Evolutionary conservation across 1,284 basidiomycete genomes (phyloP).

Genomic region (Sporisorium scitamineum): DNA sequence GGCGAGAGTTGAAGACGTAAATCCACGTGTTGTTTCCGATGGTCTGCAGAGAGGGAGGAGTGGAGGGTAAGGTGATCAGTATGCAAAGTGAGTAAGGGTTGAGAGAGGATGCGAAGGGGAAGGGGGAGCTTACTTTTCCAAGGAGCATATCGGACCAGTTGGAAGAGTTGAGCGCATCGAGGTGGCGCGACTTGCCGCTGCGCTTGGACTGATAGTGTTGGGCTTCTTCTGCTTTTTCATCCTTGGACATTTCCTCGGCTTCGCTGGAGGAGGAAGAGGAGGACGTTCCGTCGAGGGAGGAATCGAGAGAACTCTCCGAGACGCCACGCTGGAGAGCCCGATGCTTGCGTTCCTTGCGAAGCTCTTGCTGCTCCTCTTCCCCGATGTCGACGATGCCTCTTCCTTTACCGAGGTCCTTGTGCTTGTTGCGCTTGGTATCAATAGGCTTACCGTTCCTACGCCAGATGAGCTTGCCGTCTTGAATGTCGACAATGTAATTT

Average conservation of each 20-base stretch:
- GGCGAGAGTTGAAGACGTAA: slow-evolving; percentile 61
- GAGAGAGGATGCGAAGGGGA: not conserved
- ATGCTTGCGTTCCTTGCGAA: slow-evolving; percentile 26
- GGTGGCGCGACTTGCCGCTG: slow-evolving; percentile 38
- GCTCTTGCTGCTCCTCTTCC: slow-evolving; percentile 53
- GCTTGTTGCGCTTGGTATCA: slow-evolving; percentile 66
- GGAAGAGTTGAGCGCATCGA: slow-evolving; percentile 43
- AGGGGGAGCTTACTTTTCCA: slow-evolving; percentile 29
- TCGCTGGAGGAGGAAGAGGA: slow-evolving; percentile 39
- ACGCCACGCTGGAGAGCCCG: slow-evolving; percentile 36
- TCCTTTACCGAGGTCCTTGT: slow-evolving; percentile 63
- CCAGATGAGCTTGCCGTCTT: slow-evolving; percentile 79
- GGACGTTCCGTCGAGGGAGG: slow-evolving; percentile 31
- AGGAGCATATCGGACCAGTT: slow-evolving; percentile 58
- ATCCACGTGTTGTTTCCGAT: slow-evolving; percentile 58
- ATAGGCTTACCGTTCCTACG: slow-evolving; percentile 76
- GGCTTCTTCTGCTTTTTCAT: slow-evolving; percentile 21
- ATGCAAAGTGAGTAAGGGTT: not conserved
- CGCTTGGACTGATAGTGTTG: slow-evolving; percentile 50
- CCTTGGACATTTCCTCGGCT: slow-evolving; percentile 41
- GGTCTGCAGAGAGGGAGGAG: slow-evolving; percentile 1
- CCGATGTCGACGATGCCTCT: slow-evolving; percentile 65
- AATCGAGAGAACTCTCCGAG: slow-evolving; percentile 44
- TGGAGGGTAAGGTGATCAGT: not conserved
- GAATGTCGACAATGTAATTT: slow-evolving; percentile 78